Conservation (phyloP, 2,329 filamentous ascomycete species). For the Verticillium albo-atrum region DNA sequence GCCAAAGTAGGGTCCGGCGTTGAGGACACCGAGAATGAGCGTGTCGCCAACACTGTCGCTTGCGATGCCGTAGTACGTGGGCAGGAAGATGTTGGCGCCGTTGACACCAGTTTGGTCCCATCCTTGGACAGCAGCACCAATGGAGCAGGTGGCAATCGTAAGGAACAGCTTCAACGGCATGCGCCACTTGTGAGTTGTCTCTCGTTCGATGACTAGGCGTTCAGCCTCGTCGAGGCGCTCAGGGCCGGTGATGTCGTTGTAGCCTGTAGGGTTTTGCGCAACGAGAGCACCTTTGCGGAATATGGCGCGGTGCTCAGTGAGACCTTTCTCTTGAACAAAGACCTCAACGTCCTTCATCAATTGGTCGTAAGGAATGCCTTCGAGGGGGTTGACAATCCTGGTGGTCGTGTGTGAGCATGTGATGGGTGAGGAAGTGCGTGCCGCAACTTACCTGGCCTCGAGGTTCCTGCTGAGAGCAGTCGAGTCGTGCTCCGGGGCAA, state of each 20-base stretch:
- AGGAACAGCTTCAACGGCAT: slow-evolving; percentile 59
- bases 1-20: slow-evolving; percentile 48
- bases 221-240: slow-evolving; percentile 57
- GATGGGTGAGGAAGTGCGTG: not conserved
- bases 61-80: slow-evolving; percentile 35
- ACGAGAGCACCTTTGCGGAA: slow-evolving; percentile 69
- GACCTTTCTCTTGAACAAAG: slow-evolving; percentile 57
- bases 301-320: slow-evolving; percentile 53
- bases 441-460: slow-evolving; percentile 34
- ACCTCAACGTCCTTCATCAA: slow-evolving; percentile 55
- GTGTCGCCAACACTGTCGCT: slow-evolving; percentile 24
- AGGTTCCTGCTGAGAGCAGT: slow-evolving; percentile 32
- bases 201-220: slow-evolving; percentile 55
- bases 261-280: slow-evolving; percentile 63
- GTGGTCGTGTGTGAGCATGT: not conserved
- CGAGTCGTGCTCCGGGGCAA: slow-evolving; percentile 21
- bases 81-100: slow-evolving; percentile 60
- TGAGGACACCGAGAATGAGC: slow-evolving; percentile 61
- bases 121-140: slow-evolving; percentile 66
- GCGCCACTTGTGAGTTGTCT: slow-evolving; percentile 57
- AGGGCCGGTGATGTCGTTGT: slow-evolving; percentile 53
- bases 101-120: slow-evolving; percentile 65
- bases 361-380: slow-evolving; percentile 43
- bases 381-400: slow-evolving; percentile 43
- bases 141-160: slow-evolving; percentile 63